Evolutionary conservation across 345 rosid species (phyloP).

Genomic region (Clausena lansium): DNA sequence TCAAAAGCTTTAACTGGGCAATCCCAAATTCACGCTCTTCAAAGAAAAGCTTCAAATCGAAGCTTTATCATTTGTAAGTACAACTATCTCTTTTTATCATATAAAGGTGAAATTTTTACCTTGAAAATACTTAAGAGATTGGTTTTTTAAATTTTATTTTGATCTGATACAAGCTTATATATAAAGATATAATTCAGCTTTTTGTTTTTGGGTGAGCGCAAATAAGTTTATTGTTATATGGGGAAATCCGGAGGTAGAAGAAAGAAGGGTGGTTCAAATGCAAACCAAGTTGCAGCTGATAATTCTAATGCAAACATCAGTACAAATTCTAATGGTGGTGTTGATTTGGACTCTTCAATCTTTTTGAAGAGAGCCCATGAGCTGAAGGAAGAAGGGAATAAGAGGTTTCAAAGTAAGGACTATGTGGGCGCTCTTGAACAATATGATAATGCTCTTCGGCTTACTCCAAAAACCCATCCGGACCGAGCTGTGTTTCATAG

Average conservation of each 20-base stretch:
- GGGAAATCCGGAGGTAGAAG: constrained; percentile 90
- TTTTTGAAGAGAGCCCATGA: constrained; percentile 85
- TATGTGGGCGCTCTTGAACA: constrained; percentile 80
- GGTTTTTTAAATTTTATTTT: not conserved
- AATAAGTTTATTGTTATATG: constrained; percentile 32
- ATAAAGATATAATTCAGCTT: not conserved
- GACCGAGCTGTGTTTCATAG: constrained; percentile 93
- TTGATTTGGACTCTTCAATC: constrained; percentile 67
- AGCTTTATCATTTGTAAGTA: constrained; percentile 18
- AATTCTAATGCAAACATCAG: constrained; percentile 18
- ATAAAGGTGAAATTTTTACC: not conserved
- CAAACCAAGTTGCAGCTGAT: constrained; percentile 50
- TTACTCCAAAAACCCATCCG: constrained; percentile 72
- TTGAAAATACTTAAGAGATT: not conserved
- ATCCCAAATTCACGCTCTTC: constrained; percentile 11
- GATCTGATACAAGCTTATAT: constrained; percentile 2
- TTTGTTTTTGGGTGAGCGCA: not conserved
- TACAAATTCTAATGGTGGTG: constrained; percentile 54
- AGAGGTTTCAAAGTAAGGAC: constrained; percentile 73
- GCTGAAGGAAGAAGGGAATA: constrained; percentile 95
- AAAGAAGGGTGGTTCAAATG: constrained; percentile 60
- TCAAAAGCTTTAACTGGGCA: not conserved
- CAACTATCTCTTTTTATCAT: not conserved
- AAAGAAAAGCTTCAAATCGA: not conserved
- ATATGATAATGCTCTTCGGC: constrained; percentile 69